Base-by-base conservation (phyloP, 805 yeast species). In the Debaryomyces prosopidis region DNA sequence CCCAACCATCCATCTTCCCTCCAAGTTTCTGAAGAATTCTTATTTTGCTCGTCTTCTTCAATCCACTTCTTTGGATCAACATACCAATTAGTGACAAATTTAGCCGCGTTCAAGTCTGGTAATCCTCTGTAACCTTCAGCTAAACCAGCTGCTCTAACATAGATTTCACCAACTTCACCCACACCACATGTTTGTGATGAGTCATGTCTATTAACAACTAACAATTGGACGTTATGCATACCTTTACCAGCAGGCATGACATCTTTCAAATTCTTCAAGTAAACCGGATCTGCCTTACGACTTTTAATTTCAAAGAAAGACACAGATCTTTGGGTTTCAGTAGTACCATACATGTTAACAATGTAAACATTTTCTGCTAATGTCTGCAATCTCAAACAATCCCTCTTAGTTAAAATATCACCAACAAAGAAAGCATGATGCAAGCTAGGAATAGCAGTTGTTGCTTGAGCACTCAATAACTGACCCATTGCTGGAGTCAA, bases 401-500 rank as follows among this genome's bases (percentile, higher is more conserved):
- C 99, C 71, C 99, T 85, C 71, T 94, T 95, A 52, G 99, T 94
- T 52, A 94, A 75, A 50, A 94, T 89, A 68, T 94, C 99, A 59
- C 99, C 99, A 23, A 94, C 99, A 60, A 94, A 94, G 75, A 94
- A 94, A 1, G 99, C 99, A 63, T 92, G 97, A 62, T 89, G 96
- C 50, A 94, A 76, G 3, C 82, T 61, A 19, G 96, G 92, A 63
- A 94, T 87, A 45, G 85, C 84, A 10, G 94, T 84, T 11, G 87
- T 75, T 15, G 99, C 99, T 71, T 94, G 97, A 4, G 98, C 97
- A 49, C 96, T 86, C 57, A 94, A 75, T 46, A 94, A 74, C 69
- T 94, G 99, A 50, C 99, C 99, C 99, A 95, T 94, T 5, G 99
- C 99, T 4, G 99, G 99, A 1, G 99, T 94, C 69, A 94, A 79